These are phyloP conservation scores for Axilococcus clingmanii DNA, from an alignment of 139 green algal species.

Conservation along the genomic window DNA sequence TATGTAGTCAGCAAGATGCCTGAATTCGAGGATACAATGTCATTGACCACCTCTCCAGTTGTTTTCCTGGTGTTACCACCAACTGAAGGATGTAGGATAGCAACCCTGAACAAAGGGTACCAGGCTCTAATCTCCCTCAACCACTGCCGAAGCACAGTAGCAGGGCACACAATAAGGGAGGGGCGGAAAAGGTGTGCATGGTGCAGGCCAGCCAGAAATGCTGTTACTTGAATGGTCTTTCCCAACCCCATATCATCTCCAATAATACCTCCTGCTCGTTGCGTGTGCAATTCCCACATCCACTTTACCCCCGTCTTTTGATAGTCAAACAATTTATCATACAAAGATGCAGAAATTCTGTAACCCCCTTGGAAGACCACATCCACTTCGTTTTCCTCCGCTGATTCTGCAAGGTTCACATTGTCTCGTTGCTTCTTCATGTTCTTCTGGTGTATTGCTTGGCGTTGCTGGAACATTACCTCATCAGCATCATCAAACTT, in stretches of 20 bases:
- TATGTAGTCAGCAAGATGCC: constrained; percentile 87
- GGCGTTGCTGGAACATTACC: constrained; percentile 20
- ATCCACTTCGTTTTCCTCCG: constrained; percentile 3
- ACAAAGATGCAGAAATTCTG: constrained; percentile 42
- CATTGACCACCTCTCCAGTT: neutral
- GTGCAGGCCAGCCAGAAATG: constrained; percentile 76
- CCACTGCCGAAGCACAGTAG: constrained; percentile 94
- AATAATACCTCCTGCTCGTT: constrained; percentile 84
- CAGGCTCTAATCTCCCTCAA: constrained; percentile 78
- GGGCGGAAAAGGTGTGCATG: constrained; percentile 58
- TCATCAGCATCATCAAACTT: constrained; percentile 51
- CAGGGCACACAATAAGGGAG: constrained; percentile 81
- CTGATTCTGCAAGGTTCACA: neutral
- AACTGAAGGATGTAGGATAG: constrained; percentile 75
- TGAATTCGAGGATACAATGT: constrained; percentile 6
- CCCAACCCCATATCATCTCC: constrained; percentile 88
- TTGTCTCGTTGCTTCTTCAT: constrained; percentile 2
- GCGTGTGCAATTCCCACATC: constrained; percentile 96
- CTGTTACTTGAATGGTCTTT: constrained; percentile 73
- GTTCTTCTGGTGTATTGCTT: constrained; percentile 14
- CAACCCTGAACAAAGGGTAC: constrained; percentile 54
- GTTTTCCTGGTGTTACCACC: neutral
- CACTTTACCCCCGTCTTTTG: constrained; percentile 90
- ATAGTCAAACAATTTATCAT: constrained; percentile 79
- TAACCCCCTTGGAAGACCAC: constrained; percentile 64